phyloP scores from a whole-genome alignment of 495 filamentous ascomycete species.

The Neurospora discreta region DNA sequence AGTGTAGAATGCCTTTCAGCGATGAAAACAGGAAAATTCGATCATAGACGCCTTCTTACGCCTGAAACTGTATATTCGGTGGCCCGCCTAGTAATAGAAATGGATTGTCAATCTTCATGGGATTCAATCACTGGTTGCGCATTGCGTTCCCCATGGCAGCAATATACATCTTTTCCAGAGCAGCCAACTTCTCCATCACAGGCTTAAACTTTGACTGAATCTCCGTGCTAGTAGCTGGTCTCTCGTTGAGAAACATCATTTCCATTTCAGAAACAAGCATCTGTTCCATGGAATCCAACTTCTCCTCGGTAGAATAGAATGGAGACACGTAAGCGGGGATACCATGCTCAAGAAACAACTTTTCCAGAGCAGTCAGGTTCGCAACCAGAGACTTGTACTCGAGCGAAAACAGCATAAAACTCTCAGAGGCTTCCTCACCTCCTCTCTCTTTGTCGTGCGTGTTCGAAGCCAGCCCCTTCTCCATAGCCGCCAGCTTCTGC shows the following conservation, averaged over 20 bases:
- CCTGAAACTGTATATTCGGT: background rate
- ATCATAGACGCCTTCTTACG: background rate
- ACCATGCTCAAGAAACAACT: background rate
- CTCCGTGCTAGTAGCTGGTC: background rate
- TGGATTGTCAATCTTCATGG: background rate
- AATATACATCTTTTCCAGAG: conserved; percentile 3
- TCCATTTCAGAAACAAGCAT: background rate
- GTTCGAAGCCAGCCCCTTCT: background rate
- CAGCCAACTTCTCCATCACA: background rate
- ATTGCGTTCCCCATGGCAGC: background rate
- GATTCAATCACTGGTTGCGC: background rate
- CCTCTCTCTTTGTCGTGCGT: background rate
- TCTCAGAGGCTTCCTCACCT: background rate
- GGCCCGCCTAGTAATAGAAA: background rate
- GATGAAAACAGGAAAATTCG: background rate
- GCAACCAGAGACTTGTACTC: background rate
- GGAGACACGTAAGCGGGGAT: background rate
- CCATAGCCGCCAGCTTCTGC: background rate
- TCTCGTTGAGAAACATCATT: background rate
- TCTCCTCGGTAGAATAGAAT: background rate
- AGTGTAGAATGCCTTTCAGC: too few species aligned
- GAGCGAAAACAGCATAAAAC: background rate
- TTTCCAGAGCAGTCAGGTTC: background rate
- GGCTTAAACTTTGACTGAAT: background rate
- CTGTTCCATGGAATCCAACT: background rate